Percentiles rank a stretch among this genome's conserved stretches.
Evolutionary conservation across 306 rosid species (phyloP).

Genomic region (Castanea crenata): DNA sequence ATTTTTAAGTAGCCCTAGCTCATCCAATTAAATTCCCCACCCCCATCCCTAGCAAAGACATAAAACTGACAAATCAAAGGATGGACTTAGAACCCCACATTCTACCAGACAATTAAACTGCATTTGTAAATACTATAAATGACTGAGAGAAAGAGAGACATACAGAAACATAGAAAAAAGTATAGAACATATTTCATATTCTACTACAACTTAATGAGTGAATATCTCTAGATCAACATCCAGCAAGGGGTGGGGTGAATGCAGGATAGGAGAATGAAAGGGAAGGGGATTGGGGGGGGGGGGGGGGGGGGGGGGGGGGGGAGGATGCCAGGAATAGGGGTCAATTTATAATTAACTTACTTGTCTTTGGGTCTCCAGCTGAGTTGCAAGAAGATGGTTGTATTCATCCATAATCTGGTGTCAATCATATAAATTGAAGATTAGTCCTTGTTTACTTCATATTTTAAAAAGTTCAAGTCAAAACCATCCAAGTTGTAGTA

Average conservation of each 20-base stretch:
- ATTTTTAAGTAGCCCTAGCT: background rate
- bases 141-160: background rate
- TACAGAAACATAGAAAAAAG: background rate
- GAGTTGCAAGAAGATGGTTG: slow-evolving; percentile 84
- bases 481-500: slow-evolving; percentile 5
- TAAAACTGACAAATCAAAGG: background rate
- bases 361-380: slow-evolving; percentile 88
- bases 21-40: background rate
- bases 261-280: background rate
- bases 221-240: background rate
- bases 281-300: background rate
- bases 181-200: background rate
- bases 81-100: too few species aligned
- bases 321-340: background rate
- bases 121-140: too few species aligned
- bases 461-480: background rate
- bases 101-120: too few species aligned
- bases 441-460: slow-evolving; percentile 14
- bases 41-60: background rate
- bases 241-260: background rate
- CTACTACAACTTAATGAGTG: background rate
- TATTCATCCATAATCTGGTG: slow-evolving; percentile 87
- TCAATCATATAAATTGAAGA: slow-evolving; percentile 26
- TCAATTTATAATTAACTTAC: slow-evolving; percentile 37
- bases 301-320: too few species aligned